Conservation (phyloP, 352 stramenopile genomes). For the Pythium aristosporum region DNA sequence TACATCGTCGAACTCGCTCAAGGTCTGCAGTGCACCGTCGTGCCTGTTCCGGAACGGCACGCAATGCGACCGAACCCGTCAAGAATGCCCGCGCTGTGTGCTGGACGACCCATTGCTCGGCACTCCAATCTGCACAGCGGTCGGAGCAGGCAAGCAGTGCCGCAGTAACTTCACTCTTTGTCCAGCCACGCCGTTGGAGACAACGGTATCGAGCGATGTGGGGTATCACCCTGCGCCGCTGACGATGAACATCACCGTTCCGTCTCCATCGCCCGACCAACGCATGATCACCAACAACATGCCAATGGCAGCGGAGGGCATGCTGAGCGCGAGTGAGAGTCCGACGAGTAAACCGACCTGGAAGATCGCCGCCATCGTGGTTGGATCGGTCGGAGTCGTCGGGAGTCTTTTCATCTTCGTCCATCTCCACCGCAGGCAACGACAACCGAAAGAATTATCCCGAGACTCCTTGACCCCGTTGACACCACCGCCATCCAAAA, state of each 20-base stretch:
- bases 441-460: neutral
- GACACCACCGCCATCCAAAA: neutral
- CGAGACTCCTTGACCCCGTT: neutral
- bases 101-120: neutral
- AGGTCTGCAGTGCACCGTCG: neutral
- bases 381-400: neutral
- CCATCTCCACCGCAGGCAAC: neutral
- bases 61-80: neutral
- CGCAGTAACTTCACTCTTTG: neutral
- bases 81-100: constrained; percentile 4
- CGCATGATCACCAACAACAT: constrained; percentile 1
- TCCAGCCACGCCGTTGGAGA: neutral
- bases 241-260: neutral
- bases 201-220: neutral
- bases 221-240: neutral
- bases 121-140: neutral
- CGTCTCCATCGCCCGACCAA: neutral
- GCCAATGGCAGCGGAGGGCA: neutral
- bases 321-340: too few relatives aligned
- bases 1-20: neutral
- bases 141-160: neutral
- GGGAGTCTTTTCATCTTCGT: neutral
- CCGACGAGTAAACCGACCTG: neutral
- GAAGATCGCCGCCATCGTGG: constrained; percentile 6
- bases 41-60: constrained; percentile 6